Base-by-base conservation (phyloP, 2,329 filamentous ascomycete species). In the Phialophora macrospora region DNA sequence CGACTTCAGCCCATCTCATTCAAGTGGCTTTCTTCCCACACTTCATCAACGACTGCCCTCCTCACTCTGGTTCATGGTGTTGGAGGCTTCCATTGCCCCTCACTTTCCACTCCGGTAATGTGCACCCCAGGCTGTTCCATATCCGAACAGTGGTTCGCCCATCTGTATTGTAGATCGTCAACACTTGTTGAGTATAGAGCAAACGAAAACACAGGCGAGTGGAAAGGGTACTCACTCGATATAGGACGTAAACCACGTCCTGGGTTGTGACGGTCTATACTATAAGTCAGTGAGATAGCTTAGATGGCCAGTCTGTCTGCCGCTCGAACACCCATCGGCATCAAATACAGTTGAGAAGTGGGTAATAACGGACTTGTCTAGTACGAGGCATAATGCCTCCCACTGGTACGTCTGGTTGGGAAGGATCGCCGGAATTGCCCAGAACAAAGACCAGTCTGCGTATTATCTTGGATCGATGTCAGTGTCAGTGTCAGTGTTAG, bases 111-210 rank as follows among this genome's bases (percentile, higher is more conserved):
- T 51, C 4, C 3, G 5, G 4, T 14, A 22, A 4, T 28, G 22
- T 2, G 9, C 20, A 3, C 48, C 48, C 48, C 48, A 51, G 5
- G 48, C 48, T 0, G 48, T 51, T 26, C 48, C 48, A 26, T 2
- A 11, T 0, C 72, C 71, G 24, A 72, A 73, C 9, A 73, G 38
- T 0, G 70, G 66, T 0, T 6, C 63, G 0, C 68, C 70, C 49
- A 73, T 63, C 72, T 73, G 46, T 14, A 20, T 41, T n/a, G 34
- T 14, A 41, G 1, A 48, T 8, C 3, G n/a, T 61, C 44, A 34
- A 26, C 26, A 11, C n/a, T 22, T 57, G 9, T 38, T n/a, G 24
- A 34, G 17, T 5, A 55, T 5, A 17, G 55, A n/a, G 22, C 6
- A 14, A 63, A n/a, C 24, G 17, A 60, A 48, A 30, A 28, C 2